phyloP scores from a whole-genome alignment of 257 asterid genomes.

The Craterostigma plantagineum region DNA sequence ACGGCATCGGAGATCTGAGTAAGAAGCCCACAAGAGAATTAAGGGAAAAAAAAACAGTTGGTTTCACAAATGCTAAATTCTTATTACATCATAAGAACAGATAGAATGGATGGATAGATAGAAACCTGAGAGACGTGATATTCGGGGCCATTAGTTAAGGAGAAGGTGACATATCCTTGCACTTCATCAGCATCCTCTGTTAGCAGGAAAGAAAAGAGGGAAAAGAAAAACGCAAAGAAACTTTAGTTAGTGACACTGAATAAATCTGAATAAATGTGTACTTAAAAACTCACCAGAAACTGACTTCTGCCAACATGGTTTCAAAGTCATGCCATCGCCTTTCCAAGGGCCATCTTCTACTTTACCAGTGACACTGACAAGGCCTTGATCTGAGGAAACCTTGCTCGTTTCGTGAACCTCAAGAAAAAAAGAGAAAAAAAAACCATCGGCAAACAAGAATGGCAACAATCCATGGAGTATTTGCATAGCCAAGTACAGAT shows the following conservation, averaged over 20 bases:
- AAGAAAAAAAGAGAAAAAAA: not conserved
- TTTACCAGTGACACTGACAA: constrained; percentile 16
- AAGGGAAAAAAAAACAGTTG: too few relatives aligned
- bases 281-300: constrained; percentile 31
- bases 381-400: constrained; percentile 29
- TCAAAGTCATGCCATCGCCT: constrained; percentile 47
- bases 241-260: not conserved
- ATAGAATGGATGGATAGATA: constrained; percentile 22
- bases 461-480: too few relatives aligned
- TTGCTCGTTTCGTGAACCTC: constrained; percentile 27
- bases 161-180: constrained; percentile 70
- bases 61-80: too few relatives aligned
- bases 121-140: constrained; percentile 97
- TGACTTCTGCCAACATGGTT: constrained; percentile 81
- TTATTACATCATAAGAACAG: too few relatives aligned
- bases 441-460: not conserved
- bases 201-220: constrained; percentile 1
- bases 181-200: constrained; percentile 67
- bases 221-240: not conserved
- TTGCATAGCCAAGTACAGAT: too few relatives aligned
- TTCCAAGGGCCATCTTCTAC: constrained; percentile 44
- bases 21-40: too few relatives aligned
- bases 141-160: constrained; percentile 96
- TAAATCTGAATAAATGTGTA: not conserved
- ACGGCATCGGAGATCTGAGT: constrained; percentile 85